These are phyloP conservation scores for Brasenia schreberi DNA, from an alignment of 164 flowering plant genomes.

Conservation along the genomic window DNA sequence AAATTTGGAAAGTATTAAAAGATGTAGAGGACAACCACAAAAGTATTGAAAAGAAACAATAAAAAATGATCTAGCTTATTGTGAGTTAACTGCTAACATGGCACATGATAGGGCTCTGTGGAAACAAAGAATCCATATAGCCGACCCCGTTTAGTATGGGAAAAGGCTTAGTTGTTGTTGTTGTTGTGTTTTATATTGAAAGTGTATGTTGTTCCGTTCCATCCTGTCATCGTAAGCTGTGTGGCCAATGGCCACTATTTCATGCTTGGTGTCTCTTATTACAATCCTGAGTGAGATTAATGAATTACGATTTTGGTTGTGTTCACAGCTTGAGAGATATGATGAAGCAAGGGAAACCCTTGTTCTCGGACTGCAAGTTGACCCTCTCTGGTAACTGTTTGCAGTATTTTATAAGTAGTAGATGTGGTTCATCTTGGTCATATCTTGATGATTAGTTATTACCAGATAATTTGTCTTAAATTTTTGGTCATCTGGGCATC, in stretches of 20 bases:
- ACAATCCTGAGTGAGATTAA: neutral
- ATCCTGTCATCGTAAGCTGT: neutral
- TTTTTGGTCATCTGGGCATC: constrained; percentile 13
- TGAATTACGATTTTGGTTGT: neutral
- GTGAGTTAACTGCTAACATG: no score
- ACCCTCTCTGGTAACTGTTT: constrained; percentile 58
- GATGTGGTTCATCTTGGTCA: neutral
- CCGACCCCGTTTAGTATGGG: no score
- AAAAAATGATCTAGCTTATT: no score
- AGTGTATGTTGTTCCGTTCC: neutral
- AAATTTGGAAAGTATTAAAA: no score
- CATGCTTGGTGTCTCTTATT: neutral
- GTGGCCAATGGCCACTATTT: neutral
- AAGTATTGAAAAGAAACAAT: no score
- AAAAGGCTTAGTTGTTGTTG: no score
- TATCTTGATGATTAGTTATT: neutral
- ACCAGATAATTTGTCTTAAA: neutral
- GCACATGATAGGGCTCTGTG: no score
- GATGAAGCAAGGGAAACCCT: constrained; percentile 66
- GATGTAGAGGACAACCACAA: no score
- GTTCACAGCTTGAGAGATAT: constrained; percentile 75
- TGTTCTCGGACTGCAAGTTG: constrained; percentile 75
- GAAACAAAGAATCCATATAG: no score
- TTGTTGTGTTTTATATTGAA: neutral
- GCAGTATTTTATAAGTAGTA: neutral